Evolutionary conservation across 2,329 filamentous ascomycete species (phyloP).

Genomic region (Phyllachora maydis): DNA sequence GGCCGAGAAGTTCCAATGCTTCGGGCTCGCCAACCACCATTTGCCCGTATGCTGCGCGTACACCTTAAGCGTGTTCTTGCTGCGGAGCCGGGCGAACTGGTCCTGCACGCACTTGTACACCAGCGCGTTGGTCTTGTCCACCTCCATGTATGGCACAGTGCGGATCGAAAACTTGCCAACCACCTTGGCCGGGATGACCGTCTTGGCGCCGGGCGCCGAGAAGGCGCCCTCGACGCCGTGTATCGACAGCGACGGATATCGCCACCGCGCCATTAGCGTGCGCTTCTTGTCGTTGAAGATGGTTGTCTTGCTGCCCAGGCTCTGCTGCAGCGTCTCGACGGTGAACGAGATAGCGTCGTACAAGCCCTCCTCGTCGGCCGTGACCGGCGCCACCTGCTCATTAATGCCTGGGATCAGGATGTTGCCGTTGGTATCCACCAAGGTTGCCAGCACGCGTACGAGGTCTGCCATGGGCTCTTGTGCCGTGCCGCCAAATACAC

Average conservation of each 20-base stretch:
- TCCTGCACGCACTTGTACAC: conserved; percentile 72
- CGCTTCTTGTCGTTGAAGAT: conserved; percentile 78
- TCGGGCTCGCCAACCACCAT: conserved; percentile 96
- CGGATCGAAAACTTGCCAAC: conserved; percentile 97
- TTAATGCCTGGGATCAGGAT: conserved; percentile 88
- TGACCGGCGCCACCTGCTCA: conserved; percentile 80
- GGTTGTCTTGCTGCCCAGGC: conserved; percentile 70
- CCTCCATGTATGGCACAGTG: conserved; percentile 94
- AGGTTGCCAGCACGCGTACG: conserved; percentile 55
- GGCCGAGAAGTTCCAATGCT: conserved; percentile 97
- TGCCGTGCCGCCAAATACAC: conserved; percentile 88
- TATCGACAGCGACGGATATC: conserved; percentile 80
- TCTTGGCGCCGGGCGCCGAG: conserved; percentile 85
- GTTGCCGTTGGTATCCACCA: conserved; percentile 80
- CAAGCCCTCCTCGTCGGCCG: conserved; percentile 67
- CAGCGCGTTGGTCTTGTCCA: conserved; percentile 64
- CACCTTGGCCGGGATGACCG: conserved; percentile 95
- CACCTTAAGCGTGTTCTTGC: conserved; percentile 79
- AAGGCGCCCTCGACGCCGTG: conserved; percentile 94
- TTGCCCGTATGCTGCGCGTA: conserved; percentile 78
- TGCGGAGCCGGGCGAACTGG: conserved; percentile 67
- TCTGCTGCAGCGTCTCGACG: conserved; percentile 89
- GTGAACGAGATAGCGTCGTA: conserved; percentile 85
- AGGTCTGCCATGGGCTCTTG: conserved; percentile 99
- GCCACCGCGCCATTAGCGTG: conserved; percentile 91